These are phyloP conservation scores for Vitis hybrid DNA, from an alignment of 177 flowering plant genomes.

Conservation along the genomic window DNA sequence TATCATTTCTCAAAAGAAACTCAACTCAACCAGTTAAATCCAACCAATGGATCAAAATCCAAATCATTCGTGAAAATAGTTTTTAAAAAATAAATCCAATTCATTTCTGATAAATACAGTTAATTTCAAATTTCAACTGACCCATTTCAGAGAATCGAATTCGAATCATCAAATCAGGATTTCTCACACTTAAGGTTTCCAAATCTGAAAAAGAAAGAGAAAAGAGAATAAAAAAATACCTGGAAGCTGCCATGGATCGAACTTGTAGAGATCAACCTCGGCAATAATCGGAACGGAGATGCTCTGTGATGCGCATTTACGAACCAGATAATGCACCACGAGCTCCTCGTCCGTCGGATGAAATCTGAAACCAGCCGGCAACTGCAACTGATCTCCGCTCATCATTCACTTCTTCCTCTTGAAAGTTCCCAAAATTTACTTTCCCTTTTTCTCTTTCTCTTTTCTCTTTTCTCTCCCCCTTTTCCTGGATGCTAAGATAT, in stretches of 20 bases:
- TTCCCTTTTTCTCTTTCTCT: not conserved
- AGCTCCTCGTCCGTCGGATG: slow-evolving; percentile 70
- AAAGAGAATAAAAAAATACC: slow-evolving; percentile 28
- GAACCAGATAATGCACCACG: slow-evolving; percentile 46
- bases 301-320: slow-evolving; percentile 37
- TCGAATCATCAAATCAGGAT: not conserved
- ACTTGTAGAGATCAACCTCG: slow-evolving; percentile 61
- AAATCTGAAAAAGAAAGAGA: not conserved
- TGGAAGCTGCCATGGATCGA: slow-evolving; percentile 62
- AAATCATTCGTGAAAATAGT: too few species aligned
- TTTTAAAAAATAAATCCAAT: too few species aligned
- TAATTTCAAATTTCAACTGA: too few species aligned
- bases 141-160: too few species aligned
- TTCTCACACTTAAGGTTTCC: not conserved
- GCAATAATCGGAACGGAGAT: slow-evolving; percentile 52
- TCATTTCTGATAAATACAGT: too few species aligned
- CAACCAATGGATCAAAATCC: too few species aligned
- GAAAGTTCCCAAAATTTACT: not conserved
- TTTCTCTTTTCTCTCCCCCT: not conserved
- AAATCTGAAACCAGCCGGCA: slow-evolving; percentile 63
- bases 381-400: slow-evolving; percentile 19
- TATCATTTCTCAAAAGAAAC: too few species aligned
- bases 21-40: too few species aligned
- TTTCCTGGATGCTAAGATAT: not conserved
- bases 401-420: slow-evolving; percentile 12